Base-by-base conservation (phyloP, 768 basidiomycete species). In the Termitomyces sp. region DNA sequence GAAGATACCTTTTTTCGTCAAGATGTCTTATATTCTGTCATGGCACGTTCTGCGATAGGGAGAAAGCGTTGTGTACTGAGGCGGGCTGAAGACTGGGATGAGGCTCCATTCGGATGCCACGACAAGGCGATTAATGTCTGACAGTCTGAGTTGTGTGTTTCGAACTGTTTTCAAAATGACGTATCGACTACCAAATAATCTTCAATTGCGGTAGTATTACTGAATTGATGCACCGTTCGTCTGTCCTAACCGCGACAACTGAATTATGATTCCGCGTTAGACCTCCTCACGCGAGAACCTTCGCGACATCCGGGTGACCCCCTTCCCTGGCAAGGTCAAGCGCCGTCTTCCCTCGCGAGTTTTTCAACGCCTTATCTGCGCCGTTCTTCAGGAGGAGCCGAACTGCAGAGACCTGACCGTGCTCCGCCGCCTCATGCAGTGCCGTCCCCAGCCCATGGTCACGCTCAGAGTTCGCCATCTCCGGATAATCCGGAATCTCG, bases 391-490 rank as follows among this genome's bases (percentile, higher is more conserved):
- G 43, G 38, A 56, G 55, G 5, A 46, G 21, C 23, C 37, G 43
- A 10, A 56, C 60, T 5, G 61, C 56, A 23, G 55, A 52, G 11
- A 29, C 41, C n/a, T 62, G 63, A 23, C 56, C 56, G n/a, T 44
- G 45, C 17, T 40, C 35, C 23, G 61, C 63, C 6, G 63, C 58
- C 14, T 57, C 58, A 37, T 62, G 59, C 12, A 64, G 52, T 25
- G 61, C 63, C 3, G 58, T 64, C 40, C 63, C 63, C 8, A 64
- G 41, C 10, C 63, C 63, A 7, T 54, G 34, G 40, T 53, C 50
- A n/a, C 61, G 54, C 53, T 64, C 61, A 2, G 25, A 44, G 3
- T 21, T 19, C 53, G 37, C 27, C 55, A 56, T 64, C 41, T 53
- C 53, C 17, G 35, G 40, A 38, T 56, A 57, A 52, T 55, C 56